phyloP scores from a whole-genome alignment of 2,329 filamentous ascomycete species.

The Cytospora piceicola region DNA sequence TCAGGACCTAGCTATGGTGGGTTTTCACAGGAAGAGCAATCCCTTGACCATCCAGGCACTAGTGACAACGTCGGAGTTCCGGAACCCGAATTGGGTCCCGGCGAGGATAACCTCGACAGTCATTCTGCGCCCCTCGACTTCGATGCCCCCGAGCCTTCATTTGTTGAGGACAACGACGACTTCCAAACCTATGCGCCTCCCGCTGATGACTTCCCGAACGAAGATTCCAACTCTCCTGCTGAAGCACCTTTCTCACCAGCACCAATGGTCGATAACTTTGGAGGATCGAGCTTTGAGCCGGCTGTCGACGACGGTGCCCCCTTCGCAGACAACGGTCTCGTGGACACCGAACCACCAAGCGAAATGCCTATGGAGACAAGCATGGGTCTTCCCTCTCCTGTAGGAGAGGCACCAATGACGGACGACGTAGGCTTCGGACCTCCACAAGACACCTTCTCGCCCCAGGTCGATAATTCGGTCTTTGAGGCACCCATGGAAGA shows the following conservation, averaged over 20 bases:
- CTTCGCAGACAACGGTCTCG: background rate
- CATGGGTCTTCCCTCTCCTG: background rate
- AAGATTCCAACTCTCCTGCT: background rate
- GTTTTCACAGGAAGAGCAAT: background rate
- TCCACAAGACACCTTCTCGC: background rate
- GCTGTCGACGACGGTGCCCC: background rate
- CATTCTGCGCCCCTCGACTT: background rate
- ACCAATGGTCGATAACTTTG: background rate
- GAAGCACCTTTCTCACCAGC: background rate
- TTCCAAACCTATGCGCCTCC: background rate
- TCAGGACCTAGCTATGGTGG: background rate
- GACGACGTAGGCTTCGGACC: background rate
- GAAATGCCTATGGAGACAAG: background rate
- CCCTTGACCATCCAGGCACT: background rate
- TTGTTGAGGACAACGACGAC: background rate
- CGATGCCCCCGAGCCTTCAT: background rate
- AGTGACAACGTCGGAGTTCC: background rate
- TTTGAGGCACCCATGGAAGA: background rate
- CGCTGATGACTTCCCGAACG: background rate
- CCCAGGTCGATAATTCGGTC: background rate
- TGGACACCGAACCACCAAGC: background rate
- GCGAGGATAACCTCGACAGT: background rate
- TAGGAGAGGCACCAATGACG: background rate
- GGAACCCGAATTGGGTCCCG: background rate
- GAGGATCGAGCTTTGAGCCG: background rate